phyloP scores from a whole-genome alignment of 2,329 filamentous ascomycete species.

The Bipolaris bicolor region DNA sequence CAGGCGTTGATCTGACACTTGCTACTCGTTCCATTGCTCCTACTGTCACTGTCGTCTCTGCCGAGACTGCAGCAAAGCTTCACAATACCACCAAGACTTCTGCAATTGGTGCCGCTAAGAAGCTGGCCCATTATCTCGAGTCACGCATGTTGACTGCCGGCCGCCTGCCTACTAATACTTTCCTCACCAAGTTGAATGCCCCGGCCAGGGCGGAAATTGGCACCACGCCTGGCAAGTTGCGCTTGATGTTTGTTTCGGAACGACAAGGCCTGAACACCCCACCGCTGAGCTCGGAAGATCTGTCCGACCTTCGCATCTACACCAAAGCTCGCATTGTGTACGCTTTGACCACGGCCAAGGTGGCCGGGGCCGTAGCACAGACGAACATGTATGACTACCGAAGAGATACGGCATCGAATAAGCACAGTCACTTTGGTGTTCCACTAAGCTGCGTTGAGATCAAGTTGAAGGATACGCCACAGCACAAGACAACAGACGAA shows the following conservation, averaged over 20 bases:
- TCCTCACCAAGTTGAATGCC: constrained; percentile 68
- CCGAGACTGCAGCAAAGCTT: constrained; percentile 72
- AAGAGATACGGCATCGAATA: constrained; percentile 46
- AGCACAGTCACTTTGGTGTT: constrained; percentile 75
- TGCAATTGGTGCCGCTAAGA: constrained; percentile 67
- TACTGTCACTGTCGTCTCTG: constrained; percentile 80
- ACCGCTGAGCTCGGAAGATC: constrained; percentile 68
- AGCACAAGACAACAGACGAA: constrained; percentile 68
- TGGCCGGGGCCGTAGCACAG: constrained; percentile 90
- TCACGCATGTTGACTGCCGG: constrained; percentile 74
- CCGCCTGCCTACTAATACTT: constrained; percentile 71
- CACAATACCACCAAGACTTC: constrained; percentile 67
- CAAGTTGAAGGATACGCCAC: constrained; percentile 68
- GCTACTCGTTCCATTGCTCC: constrained; percentile 78
- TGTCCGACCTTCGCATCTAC: constrained; percentile 83
- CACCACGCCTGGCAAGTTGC: constrained; percentile 72
- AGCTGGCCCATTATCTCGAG: constrained; percentile 73
- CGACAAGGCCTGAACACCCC: constrained; percentile 67
- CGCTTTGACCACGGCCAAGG: constrained; percentile 77
- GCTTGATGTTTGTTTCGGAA: constrained; percentile 81
- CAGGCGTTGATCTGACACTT: constrained; percentile 71
- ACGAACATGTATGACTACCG: constrained; percentile 89
- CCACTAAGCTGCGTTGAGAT: constrained; percentile 82
- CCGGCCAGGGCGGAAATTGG: constrained; percentile 65
- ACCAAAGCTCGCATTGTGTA: constrained; percentile 82